A percentile compares a stretch with the other conserved stretches of the same genome.
Conservation (phyloP, 768 basidiomycete genomes). For the Boletellus ananiceps region DNA sequence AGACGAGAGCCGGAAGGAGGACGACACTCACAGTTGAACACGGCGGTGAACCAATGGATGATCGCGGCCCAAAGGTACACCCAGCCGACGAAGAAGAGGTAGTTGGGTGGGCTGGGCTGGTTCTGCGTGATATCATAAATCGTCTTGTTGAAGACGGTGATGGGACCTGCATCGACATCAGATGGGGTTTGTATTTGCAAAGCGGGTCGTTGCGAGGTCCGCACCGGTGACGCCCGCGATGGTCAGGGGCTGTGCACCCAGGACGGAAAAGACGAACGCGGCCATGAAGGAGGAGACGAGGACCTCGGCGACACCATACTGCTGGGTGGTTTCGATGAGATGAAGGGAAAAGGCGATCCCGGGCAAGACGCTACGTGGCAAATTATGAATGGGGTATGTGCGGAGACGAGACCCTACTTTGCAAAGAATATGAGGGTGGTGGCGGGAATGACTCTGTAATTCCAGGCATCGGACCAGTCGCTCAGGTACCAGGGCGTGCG, state of each 20-base stretch:
- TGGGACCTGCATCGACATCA: conserved; percentile 53
- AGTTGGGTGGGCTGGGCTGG: conserved; percentile 58
- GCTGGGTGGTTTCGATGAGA: conserved; percentile 83
- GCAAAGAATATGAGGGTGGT: conserved; percentile 83
- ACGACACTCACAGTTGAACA: conserved; percentile 58
- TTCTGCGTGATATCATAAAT: conserved; percentile 71
- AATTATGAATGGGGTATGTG: background rate
- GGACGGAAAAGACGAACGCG: conserved; percentile 79
- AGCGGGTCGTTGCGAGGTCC: background rate
- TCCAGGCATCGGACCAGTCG: conserved; percentile 92
- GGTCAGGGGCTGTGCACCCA: conserved; percentile 87
- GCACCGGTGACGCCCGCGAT: conserved; percentile 87
- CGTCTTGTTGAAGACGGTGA: conserved; percentile 90
- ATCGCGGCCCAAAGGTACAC: conserved; percentile 90
- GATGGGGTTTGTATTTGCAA: too few species aligned
- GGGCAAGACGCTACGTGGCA: conserved; percentile 61
- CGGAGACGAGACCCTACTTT: conserved; percentile 48
- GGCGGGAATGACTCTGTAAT: conserved; percentile 85
- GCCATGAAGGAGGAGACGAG: conserved; percentile 83
- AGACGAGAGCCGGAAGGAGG: conserved; percentile 1
- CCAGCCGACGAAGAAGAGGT: conserved; percentile 89
- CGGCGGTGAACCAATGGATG: conserved; percentile 76
- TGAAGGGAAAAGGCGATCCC: conserved; percentile 91
- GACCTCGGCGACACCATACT: conserved; percentile 89
- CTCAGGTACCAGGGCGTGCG: conserved; percentile 75